These are phyloP conservation scores for Fraxinus sp. DNA, from an alignment of 305 asterid genomes.

Conservation along the genomic window DNA sequence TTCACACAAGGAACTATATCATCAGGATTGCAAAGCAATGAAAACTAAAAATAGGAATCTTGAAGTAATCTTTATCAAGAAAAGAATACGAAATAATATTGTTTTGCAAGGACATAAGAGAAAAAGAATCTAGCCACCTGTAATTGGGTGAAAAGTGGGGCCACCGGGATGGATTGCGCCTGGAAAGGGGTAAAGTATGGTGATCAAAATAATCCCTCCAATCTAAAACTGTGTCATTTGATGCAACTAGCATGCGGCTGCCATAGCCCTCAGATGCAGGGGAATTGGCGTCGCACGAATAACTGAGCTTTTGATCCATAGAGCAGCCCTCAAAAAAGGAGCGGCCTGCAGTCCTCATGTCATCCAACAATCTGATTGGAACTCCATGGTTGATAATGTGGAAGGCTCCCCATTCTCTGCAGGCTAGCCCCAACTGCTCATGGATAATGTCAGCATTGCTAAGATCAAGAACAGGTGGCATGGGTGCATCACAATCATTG, in stretches of 20 bases:
- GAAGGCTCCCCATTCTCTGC: slow-evolving; percentile 89
- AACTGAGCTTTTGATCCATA: slow-evolving; percentile 59
- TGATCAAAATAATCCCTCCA: slow-evolving; percentile 96
- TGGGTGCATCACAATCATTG: not conserved
- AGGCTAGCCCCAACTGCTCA: slow-evolving; percentile 49
- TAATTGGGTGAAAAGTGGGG: slow-evolving; percentile 66
- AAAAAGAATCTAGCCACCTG: slow-evolving; percentile 43
- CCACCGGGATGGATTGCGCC: slow-evolving; percentile 70
- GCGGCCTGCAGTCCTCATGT: slow-evolving; percentile 50
- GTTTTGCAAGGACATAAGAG: not conserved
- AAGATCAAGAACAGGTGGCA: slow-evolving; percentile 51
- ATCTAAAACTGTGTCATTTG: slow-evolving; percentile 72
- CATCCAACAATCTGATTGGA: slow-evolving; percentile 48
- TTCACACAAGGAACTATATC: slow-evolving; percentile 2
- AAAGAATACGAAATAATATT: slow-evolving; percentile 1
- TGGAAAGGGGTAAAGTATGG: slow-evolving; percentile 71
- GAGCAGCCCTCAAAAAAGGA: slow-evolving; percentile 60
- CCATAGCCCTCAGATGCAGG: slow-evolving; percentile 96
- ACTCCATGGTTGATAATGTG: slow-evolving; percentile 75
- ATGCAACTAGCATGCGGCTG: slow-evolving; percentile 72
- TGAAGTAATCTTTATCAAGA: slow-evolving; percentile 7
- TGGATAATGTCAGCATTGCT: slow-evolving; percentile 23
- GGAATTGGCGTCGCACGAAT: slow-evolving; percentile 56
- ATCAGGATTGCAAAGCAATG: not conserved
- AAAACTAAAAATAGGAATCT: not conserved